Evolutionary conservation across 768 basidiomycete genomes (phyloP).

Genomic region (Exidia glandulosa): DNA sequence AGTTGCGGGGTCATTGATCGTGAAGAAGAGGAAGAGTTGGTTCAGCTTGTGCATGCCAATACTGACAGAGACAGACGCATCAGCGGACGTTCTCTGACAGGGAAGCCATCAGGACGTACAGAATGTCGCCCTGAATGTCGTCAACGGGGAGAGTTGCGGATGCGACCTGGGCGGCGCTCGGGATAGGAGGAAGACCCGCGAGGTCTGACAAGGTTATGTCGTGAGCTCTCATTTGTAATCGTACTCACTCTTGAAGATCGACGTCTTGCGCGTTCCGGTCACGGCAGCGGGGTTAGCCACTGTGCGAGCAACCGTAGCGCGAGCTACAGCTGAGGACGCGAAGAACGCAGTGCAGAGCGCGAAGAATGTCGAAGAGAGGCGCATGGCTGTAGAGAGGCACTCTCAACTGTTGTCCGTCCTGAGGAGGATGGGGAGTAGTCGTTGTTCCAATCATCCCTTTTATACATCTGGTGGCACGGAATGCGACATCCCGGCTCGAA

Average conservation of each 20-base stretch:
- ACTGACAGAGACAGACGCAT: slow-evolving; percentile 2
- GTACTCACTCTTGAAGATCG: not conserved
- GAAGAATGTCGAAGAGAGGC: not conserved
- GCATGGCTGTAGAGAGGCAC: not conserved
- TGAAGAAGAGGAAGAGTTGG: slow-evolving; percentile 14
- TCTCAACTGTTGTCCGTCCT: no score
- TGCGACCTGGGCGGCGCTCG: not conserved
- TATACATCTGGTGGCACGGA: not conserved
- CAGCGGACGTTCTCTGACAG: not conserved
- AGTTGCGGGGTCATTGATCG: slow-evolving; percentile 9
- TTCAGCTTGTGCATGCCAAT: slow-evolving; percentile 15
- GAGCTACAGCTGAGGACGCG: not conserved
- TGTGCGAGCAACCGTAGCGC: not conserved
- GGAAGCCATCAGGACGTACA: slow-evolving; percentile 5
- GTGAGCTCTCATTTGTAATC: not conserved
- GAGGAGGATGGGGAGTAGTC: not conserved
- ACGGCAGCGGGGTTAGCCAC: not conserved
- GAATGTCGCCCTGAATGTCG: slow-evolving; percentile 11
- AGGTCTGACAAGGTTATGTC: not conserved
- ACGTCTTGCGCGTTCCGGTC: not conserved
- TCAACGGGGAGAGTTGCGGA: slow-evolving; percentile 6
- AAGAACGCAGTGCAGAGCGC: not conserved
- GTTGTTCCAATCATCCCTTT: not conserved
- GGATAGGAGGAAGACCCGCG: not conserved
- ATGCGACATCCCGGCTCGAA: no score